These are phyloP conservation scores for Fusarium sp. DNA, from an alignment of 2,329 filamentous ascomycete species.

Conservation along the genomic window DNA sequence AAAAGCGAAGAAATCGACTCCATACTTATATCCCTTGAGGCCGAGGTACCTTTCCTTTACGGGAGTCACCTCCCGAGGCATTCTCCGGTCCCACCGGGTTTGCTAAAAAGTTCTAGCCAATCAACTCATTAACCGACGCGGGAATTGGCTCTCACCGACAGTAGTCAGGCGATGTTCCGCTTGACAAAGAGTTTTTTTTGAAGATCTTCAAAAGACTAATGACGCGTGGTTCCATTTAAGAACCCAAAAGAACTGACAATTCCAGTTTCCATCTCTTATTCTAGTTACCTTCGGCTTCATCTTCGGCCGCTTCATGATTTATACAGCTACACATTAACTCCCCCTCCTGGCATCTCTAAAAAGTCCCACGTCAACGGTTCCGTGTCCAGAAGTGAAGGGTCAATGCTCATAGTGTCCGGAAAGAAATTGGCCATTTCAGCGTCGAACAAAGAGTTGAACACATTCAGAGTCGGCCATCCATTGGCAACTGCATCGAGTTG, in stretches of 20 bases:
- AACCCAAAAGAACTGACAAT: neutral
- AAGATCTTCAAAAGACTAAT: neutral
- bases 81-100: conserved; percentile 14
- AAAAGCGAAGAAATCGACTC: too few relatives aligned
- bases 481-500: neutral
- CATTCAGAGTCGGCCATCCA: conserved; percentile 1
- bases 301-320: too few relatives aligned
- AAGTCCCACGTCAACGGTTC: neutral
- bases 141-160: neutral
- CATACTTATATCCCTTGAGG: conserved; percentile 11
- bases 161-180: neutral
- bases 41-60: neutral
- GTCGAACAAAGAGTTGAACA: conserved; percentile 12
- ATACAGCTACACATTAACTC: neutral
- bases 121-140: conserved; percentile 8
- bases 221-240: neutral
- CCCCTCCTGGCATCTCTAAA: neutral
- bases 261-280: neutral
- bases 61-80: neutral
- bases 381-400: neutral
- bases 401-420: neutral
- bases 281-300: neutral
- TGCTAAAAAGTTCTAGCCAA: neutral
- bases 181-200: neutral
- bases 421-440: conserved; percentile 19